Base-by-base conservation (phyloP, 345 rosid genomes). In the Cardiospermum halicacabum region DNA sequence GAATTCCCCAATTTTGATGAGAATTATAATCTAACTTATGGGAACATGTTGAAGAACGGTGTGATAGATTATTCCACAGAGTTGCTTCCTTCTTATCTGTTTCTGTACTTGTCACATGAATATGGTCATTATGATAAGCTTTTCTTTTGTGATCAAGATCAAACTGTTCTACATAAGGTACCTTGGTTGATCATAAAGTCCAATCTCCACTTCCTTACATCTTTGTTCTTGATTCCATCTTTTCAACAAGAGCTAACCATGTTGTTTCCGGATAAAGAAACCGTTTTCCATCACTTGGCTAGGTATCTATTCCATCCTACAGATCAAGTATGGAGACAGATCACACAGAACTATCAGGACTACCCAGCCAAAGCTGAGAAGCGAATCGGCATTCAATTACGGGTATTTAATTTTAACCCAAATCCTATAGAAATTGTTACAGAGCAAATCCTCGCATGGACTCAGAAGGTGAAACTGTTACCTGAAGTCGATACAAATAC, bases 131-230 rank as follows among this genome's bases (percentile, higher is more conserved):
- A 64, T 53, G 68, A 64, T 48, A 64, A 64, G 49, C 59, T 64
- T 22, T 64, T 64, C 40, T 64, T 64, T 24, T 64, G 68, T 11
- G 59, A 64, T 64, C 58, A 64, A 64, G 59, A 64, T 10, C 68
- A 64, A 64, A 18, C 18, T 53, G 21, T 64, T 51, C 59, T 64
- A 21, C 51, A 37, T 11, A 53, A 37, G 27, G 11, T 49, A 53
- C 68, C 68, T 10, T 64, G 68, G 68, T 53, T 64, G 68, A 64
- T 64, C 18, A 64, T 64, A 58, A 64, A 64, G 27, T 37, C 68
- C 25, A 64, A 64, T 64, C 34, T 64, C 37, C 53, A 64, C 68
- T 64, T 64, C 26, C 68, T 64, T 36, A 58, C 68, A 25, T 64
- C 68, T 34, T 50, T 64, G 27, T 64, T 64, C 68, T 48, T 64